Evolutionary conservation across 805 yeast genomes (phyloP), one percentile per base, ranked within the genome.

Genomic region (Candida chauliodis): DNA sequence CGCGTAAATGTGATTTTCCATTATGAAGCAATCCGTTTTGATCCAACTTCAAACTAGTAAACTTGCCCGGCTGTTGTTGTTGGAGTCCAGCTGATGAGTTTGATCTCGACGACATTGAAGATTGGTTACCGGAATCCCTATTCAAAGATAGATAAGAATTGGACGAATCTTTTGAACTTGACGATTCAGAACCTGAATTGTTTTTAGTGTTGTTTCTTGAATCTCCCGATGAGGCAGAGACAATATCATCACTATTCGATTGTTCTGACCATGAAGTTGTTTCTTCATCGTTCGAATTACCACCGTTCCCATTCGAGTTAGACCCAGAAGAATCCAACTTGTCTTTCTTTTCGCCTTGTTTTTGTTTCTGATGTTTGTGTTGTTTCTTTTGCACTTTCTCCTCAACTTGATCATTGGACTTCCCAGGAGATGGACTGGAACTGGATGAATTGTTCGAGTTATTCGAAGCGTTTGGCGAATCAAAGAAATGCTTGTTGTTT

Each of bases 361-460:
- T 7, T 15, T 8, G 13, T 29, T 18, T 29, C n/a, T 13, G 16
- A 31, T 31, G 34, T 31, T 22, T 31, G 16, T 22, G 34, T 16
- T 21, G 27, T 31, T 31, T 31, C 15, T 28, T 16, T 28, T 28
- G 7, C n/a, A 21, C 13, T 8, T 17, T 14, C 8, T 15, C 18
- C n/a, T 11, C 16, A 4, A 8, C 14, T 31, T 21, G 23, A 14
- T 21, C 27, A 16, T 21, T n/a, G 7, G 23, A 21, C 18, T 33
- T 33, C 3, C 28, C 28, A 11, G 36, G 36, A n/a, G 29, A 24
- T 24, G 36, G 29, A 33, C 36, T 33, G 10, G 36, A 33, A 17
- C 29, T 33, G 17, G 29, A 33, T n/a, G 29, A 24, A 24, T 33
- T 27, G 6, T 7, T 27, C 16, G 30, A 27, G 8, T 24, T 11